These are phyloP conservation scores for Amanita brunnescens DNA, from an alignment of 768 basidiomycete species.

Conservation along the genomic window DNA sequence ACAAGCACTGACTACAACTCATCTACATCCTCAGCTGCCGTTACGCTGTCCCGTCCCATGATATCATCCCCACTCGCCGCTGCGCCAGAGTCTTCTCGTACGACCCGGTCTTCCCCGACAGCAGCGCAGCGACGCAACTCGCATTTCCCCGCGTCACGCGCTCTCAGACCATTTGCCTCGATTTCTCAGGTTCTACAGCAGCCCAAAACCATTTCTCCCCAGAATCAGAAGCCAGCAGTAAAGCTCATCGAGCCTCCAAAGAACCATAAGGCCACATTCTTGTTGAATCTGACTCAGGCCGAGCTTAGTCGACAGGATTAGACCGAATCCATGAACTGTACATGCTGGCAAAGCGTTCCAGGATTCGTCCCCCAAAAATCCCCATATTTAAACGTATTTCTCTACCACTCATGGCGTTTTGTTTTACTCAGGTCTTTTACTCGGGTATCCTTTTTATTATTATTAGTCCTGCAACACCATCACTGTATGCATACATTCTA, in stretches of 20 bases:
- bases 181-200: slow-evolving; percentile 38
- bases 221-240: slow-evolving; percentile 36
- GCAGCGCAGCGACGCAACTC: slow-evolving; percentile 33
- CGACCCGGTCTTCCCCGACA: slow-evolving; percentile 19
- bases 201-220: slow-evolving; percentile 18
- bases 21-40: slow-evolving; percentile 22
- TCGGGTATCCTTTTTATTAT: background rate
- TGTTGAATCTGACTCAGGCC: slow-evolving; percentile 75
- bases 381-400: slow-evolving; percentile 2
- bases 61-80: slow-evolving; percentile 54
- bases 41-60: slow-evolving; percentile 41
- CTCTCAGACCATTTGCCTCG: slow-evolving; percentile 70
- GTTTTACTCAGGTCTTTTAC: slow-evolving; percentile 1
- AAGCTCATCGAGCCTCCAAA: slow-evolving; percentile 78
- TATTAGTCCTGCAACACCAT: background rate
- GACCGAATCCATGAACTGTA: background rate
- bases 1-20: background rate
- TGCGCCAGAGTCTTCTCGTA: slow-evolving; percentile 26
- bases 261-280: slow-evolving; percentile 59
- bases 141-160: slow-evolving; percentile 63
- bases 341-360: background rate
- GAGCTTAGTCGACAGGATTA: slow-evolving; percentile 64
- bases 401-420: background rate
- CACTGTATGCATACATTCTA: slow-evolving; percentile 2
- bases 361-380: background rate